Base-by-base conservation (phyloP, 352 stramenopile species). In the Globisporangium sylvaticum region DNA sequence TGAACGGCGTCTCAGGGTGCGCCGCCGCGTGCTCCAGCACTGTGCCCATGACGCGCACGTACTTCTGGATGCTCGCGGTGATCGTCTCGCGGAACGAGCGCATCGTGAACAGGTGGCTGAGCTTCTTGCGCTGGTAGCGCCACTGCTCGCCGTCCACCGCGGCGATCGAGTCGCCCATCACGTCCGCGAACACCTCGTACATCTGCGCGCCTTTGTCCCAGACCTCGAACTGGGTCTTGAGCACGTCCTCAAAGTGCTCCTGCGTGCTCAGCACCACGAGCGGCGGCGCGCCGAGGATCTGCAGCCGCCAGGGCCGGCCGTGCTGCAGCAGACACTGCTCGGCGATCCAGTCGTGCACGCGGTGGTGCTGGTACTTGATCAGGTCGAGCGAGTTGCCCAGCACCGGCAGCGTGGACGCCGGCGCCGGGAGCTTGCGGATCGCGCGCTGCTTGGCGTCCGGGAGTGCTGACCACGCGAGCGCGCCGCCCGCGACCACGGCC, bases 41-140 rank as follows among this genome's bases (percentile, higher is more conserved):
- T 25, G 58, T 69, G 18, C 67, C 67, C 52, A 84, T 32, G 22
- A 76, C 58, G 6, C 73, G 50, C 42, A 75, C 74, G 62, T 84
- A 76, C 44, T 80, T 76, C 42, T 79, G 70, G 53, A 84, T 69
- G 34, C 68, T 79, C 29, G 70, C 57, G 25, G 55, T 72, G 58
- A 85, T 77, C 56, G 66, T 74, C 22, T 79, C 73, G 6, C 75
- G 57, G 57, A 85, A 77, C 15, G 72, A 67, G 8, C 72, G 73
- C 65, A 75, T 81, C 7, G 81, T 90, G 32, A 95, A 93, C 3
- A 97, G 85, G 27, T 95, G 89, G 54, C 83, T 92, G 64, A 89
- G 78, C 48, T 75, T 84, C 67, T 93, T 91, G 55, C 85, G 74
- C 65, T 93, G 85, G 20, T 71, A 27, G 5, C 66, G 42, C 83